phyloP scores from a whole-genome alignment of 495 filamentous ascomycete genomes.

The Pseudevernia furfuracea region DNA sequence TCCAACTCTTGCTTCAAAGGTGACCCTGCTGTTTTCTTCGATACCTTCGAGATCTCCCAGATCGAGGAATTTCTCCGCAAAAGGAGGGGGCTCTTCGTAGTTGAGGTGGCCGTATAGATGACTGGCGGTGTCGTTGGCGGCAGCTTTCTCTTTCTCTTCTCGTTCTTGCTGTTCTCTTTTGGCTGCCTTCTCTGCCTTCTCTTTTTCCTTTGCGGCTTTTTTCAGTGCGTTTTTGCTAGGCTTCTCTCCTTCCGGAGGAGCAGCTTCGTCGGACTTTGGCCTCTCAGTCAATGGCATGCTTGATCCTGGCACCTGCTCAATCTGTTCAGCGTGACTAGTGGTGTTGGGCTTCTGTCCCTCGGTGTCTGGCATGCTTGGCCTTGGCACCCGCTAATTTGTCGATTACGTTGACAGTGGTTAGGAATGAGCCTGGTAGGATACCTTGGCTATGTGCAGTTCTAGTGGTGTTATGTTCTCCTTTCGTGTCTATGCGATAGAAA shows the following conservation, averaged over 20 bases:
- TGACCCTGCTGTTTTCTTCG: slow-evolving; percentile 65
- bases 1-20: slow-evolving; percentile 76
- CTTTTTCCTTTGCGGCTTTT: slow-evolving; percentile 61
- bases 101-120: slow-evolving; percentile 55
- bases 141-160: slow-evolving; percentile 32
- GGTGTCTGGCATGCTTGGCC: background rate
- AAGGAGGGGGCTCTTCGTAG: slow-evolving; percentile 1
- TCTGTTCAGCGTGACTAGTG: slow-evolving; percentile 1
- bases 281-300: background rate
- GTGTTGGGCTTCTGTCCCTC: background rate
- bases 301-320: background rate
- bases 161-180: slow-evolving; percentile 45
- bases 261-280: background rate
- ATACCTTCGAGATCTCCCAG: slow-evolving; percentile 48
- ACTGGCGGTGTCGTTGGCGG: slow-evolving; percentile 60
- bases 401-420: background rate
- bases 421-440: background rate
- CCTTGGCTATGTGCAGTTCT: background rate
- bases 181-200: slow-evolving; percentile 56
- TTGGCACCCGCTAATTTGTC: background rate
- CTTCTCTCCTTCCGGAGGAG: slow-evolving; percentile 27
- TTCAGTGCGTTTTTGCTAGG: slow-evolving; percentile 59
- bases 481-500: background rate
- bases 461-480: background rate
- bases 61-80: slow-evolving; percentile 32